Evolutionary conservation across 768 basidiomycete species (phyloP), one percentile per base, ranked within the genome.

Genomic region (Termitomyces sp.): DNA sequence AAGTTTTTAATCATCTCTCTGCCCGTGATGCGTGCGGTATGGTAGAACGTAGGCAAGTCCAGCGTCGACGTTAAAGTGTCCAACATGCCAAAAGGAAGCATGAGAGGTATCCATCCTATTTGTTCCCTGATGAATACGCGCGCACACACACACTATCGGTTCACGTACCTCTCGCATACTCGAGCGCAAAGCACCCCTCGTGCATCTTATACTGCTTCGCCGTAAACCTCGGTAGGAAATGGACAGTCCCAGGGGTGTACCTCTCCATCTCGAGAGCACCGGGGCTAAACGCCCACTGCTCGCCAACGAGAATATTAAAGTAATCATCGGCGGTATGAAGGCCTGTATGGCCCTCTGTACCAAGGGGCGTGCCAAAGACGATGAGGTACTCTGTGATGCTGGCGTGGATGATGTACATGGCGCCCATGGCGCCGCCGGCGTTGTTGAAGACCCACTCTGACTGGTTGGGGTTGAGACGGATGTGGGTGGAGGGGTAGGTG

Each of bases 201-300:
- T 92, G 92, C 90, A 98, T 95, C 71, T 95, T 96, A 75, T 98
- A 98, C 72, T 99, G 97, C 77, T 97, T 98, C 55, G 85, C 88
- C 3, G 83, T 80, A 5, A 94, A 94, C 38, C 96, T 77, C 10
- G 80, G 86, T 56, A 98, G 76, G 67, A 88, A 80, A 71, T 99
- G 92, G 3, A 97, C 89, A 53, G 82, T 85, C 3, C 97, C 97
- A 0, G 94, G 75, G 5, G 76, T 73, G 70, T 99, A 99, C 21
- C 82, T 75, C 82, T 98, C 94, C 82, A 84, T 90, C 64, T 88
- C 85, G 25, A 98, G 75, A 5, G 79, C 79, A 29, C 95, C 95
- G 0, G 96, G 87, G 25, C 54, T 68, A 71, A 93, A 97, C 0
- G 95, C 96, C 87, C 93, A 96, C 71, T 99, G 92, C 73, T 96